phyloP scores from a whole-genome alignment of 2,329 filamentous ascomycete genomes.

The Geoglossum cookeanum region DNA sequence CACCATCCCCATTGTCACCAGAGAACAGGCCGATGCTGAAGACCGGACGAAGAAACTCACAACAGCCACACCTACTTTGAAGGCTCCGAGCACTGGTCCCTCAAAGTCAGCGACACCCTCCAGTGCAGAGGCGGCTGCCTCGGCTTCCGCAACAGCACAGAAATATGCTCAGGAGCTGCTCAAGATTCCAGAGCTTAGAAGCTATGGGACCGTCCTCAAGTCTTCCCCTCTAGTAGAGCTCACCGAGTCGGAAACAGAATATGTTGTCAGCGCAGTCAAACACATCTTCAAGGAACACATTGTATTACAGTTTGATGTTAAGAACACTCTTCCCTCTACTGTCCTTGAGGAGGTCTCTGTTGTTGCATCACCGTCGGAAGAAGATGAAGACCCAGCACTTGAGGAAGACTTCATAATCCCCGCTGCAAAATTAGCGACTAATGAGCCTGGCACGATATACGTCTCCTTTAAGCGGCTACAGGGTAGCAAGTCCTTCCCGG shows the following conservation, averaged over 20 bases:
- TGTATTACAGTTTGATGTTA: constrained; percentile 90
- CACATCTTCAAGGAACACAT: constrained; percentile 96
- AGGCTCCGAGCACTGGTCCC: constrained; percentile 68
- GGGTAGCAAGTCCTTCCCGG: constrained; percentile 58
- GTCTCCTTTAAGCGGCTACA: constrained; percentile 77
- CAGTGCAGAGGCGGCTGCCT: constrained; percentile 55
- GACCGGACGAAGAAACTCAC: constrained; percentile 96
- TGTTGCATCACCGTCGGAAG: constrained; percentile 59
- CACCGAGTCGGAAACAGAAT: constrained; percentile 93
- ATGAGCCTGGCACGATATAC: constrained; percentile 84
- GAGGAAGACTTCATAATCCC: constrained; percentile 88
- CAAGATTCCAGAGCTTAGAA: constrained; percentile 76
- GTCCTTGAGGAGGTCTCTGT: constrained; percentile 80
- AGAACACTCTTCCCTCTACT: constrained; percentile 86
- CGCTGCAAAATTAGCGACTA: constrained; percentile 59
- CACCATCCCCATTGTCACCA: constrained; percentile 78
- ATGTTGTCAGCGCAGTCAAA: constrained; percentile 84
- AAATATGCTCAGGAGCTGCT: constrained; percentile 78
- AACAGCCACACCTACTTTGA: constrained; percentile 77
- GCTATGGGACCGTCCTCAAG: constrained; percentile 81
- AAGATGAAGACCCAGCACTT: constrained; percentile 47
- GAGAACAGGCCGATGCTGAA: constrained; percentile 89
- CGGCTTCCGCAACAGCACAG: constrained; percentile 62
- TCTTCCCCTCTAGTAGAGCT: constrained; percentile 73
- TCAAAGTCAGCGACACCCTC: constrained; percentile 48